Base-by-base conservation (phyloP, 148 eudicot genomes). In the Diospyros lotus region DNA sequence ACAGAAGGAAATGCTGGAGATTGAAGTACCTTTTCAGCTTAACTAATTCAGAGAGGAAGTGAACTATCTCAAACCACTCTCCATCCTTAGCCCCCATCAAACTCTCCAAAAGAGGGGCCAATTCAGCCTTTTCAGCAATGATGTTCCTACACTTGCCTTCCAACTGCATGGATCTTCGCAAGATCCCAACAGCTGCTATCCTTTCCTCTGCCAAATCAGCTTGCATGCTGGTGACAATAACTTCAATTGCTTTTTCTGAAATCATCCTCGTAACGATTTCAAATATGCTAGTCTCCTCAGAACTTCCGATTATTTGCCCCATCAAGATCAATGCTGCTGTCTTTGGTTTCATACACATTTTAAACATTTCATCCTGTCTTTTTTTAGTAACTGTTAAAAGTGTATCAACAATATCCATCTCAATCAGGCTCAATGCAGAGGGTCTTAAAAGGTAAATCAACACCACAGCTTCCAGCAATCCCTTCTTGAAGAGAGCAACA, bases 51-150 rank as follows among this genome's bases (percentile, higher is more conserved):
- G 75, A 81, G 9, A 86, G 85, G 69, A 86, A 83, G 5, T 79
- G 86, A 62, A 86, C 81, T 38, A 86, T 86, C 75, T 86, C 81
- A 54, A 86, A 83, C 43, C 81, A 67, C 63, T 86, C 86, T 61
- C 28, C 85, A 68, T 81, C 86, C n/a, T 48, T 81, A 17, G 76
- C 80, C 52, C 68, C 80, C 6, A 75, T 48, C 51, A 86, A 81
- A 60, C 80, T 66, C 78, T 83, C 85, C 72, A 86, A 60, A 52
- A 86, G 66, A 40, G 76, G 82, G 59, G 76, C 71, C 43, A 86
- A 59, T 73, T 86, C 83, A 59, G 83, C 83, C 60, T 83, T 83
- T 66, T 83, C 82, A 71, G 89, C 89, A 44, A 86, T 79, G 58
- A 51, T 73, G 17, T 79, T 86, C 71, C 89, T 75, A 60, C 85